Percentiles rank a stretch among this genome's conserved stretches.
phyloP scores from a whole-genome alignment of 1,139 yeast species.

The Debaryomyces subglobosus region DNA sequence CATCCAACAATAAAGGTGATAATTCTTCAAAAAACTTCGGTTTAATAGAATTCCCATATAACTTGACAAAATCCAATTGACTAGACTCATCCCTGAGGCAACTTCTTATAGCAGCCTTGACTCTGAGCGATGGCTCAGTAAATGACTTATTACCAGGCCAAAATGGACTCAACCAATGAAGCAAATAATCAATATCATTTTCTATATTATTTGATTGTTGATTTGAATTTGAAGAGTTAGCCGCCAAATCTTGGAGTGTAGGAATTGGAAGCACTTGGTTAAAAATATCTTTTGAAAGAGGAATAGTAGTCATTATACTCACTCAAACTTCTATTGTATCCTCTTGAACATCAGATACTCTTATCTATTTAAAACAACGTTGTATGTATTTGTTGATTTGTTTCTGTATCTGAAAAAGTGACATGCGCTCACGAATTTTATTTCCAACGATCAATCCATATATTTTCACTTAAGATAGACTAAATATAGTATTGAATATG shows the following conservation, averaged over 20 bases:
- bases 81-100: conserved; percentile 39
- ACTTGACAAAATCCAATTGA: conserved; percentile 38
- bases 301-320: conserved; percentile 1
- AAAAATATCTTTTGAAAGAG: conserved; percentile 14
- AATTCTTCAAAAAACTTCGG: conserved; percentile 11
- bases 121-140: conserved; percentile 38
- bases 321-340: background rate
- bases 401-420: conserved; percentile 1
- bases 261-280: conserved; percentile 22
- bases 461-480: background rate
- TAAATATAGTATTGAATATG: conserved; percentile 6
- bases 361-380: background rate
- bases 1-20: background rate
- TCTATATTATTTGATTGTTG: conserved; percentile 34
- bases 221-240: conserved; percentile 14
- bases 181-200: conserved; percentile 42
- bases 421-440: background rate
- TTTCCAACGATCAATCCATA: background rate
- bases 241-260: conserved; percentile 26
- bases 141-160: conserved; percentile 20
- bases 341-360: background rate
- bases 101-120: conserved; percentile 40
- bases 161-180: conserved; percentile 43
- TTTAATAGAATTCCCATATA: conserved; percentile 39
- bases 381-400: conserved; percentile 1